A percentile compares a stretch with the other conserved stretches of the same genome.
phyloP scores from a whole-genome alignment of 345 rosid species.

The Heritiera fomes region DNA sequence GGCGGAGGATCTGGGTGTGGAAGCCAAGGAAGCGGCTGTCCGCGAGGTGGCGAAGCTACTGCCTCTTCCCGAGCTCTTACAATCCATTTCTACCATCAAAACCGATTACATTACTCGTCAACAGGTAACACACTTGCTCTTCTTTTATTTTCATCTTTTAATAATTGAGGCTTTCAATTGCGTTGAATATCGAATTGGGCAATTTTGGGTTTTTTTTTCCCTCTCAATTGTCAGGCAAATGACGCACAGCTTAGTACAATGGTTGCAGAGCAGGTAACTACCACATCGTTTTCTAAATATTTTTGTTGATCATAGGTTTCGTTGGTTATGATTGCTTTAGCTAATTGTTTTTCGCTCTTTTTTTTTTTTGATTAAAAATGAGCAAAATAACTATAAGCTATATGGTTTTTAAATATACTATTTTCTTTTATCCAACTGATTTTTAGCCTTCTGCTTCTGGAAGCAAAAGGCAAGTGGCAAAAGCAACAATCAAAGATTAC shows the following conservation, averaged over 20 bases:
- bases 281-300: background rate
- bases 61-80: conserved; percentile 86
- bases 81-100: conserved; percentile 77
- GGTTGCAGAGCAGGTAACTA: conserved; percentile 93
- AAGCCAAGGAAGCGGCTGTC: conserved; percentile 97
- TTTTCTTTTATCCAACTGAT: background rate
- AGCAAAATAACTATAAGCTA: background rate
- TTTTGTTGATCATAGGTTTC: background rate
- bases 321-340: background rate
- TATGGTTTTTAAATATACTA: background rate
- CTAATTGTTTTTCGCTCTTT: background rate
- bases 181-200: background rate
- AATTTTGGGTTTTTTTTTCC: background rate
- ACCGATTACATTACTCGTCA: conserved; percentile 96
- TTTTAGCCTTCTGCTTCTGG: background rate
- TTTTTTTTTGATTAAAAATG: background rate
- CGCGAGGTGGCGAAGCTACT: conserved; percentile 97
- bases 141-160: background rate
- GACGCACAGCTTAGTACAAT: conserved; percentile 99
- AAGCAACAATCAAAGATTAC: background rate
- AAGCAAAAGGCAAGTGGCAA: background rate
- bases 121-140: conserved; percentile 48
- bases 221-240: conserved; percentile 59
- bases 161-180: background rate
- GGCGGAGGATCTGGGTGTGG: conserved; percentile 96